These are phyloP conservation scores for Candida arabinofermentans DNA, from an alignment of 805 yeast species.

Conservation along the genomic window DNA sequence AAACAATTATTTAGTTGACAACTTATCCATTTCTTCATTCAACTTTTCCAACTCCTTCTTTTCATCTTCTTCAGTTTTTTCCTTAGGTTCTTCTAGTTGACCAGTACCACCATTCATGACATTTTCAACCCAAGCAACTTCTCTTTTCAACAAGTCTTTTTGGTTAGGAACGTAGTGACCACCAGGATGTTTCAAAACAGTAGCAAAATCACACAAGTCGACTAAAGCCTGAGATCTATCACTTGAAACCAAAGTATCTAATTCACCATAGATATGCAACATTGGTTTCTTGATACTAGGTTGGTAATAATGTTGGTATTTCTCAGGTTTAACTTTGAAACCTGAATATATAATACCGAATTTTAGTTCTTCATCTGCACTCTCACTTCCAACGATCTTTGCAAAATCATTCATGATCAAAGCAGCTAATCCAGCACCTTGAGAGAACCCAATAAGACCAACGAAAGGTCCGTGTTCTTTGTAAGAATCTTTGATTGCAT, in stretches of 20 bases:
- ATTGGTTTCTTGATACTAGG: conserved; percentile 33
- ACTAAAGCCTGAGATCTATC: conserved; percentile 63
- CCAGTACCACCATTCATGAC: conserved; percentile 17
- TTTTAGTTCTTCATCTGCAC: conserved; percentile 45
- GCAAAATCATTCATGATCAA: conserved; percentile 58
- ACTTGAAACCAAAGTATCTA: conserved; percentile 81
- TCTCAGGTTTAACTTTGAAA: conserved; percentile 27
- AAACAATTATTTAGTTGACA: conserved; percentile 18
- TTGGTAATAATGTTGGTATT: conserved; percentile 28
- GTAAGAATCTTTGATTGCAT: conserved; percentile 45
- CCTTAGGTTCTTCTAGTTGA: neutral
- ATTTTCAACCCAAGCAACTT: conserved; percentile 32
- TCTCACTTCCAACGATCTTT: conserved; percentile 43
- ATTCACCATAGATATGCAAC: conserved; percentile 81
- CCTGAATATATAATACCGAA: conserved; percentile 80
- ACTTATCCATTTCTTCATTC: conserved; percentile 25
- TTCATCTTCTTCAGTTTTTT: conserved; percentile 4
- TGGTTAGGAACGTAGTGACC: conserved; percentile 96
- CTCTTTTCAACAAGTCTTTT: conserved; percentile 38
- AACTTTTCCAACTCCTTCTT: conserved; percentile 24
- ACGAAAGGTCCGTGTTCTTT: conserved; percentile 74
- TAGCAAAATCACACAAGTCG: conserved; percentile 48
- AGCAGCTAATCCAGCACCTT: conserved; percentile 88
- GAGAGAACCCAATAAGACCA: conserved; percentile 89
- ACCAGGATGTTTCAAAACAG: conserved; percentile 76